Evolutionary conservation across 2,329 filamentous ascomycete genomes (phyloP), one percentile per base, ranked within the genome.

Genomic region (Exophiala spinifera): DNA sequence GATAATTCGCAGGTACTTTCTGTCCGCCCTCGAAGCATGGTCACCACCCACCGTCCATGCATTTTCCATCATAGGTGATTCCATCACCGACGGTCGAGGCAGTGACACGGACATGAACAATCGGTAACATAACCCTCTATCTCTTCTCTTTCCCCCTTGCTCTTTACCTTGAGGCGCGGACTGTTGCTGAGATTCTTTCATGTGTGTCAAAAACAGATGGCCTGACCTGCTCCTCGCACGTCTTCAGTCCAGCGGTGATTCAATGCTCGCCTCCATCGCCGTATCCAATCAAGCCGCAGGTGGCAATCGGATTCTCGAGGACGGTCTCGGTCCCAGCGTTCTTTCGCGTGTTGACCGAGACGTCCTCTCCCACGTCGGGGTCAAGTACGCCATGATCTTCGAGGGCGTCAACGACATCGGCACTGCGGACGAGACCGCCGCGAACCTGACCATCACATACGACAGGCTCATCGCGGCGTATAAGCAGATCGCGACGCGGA

Each of bases 341-440:
- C 70, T 86, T 28, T 73, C 76, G 37, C 79, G 84, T 3, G 77
- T 87, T 57, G 79, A 85, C 64, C 77, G 84, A n/a, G 85, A 88
- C 64, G 78, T 85, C 1, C 73, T 88, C 1, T 67, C 78, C 0
- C 79, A 82, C 28, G 74, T 79, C 0, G 80, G 80, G 3, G 78
- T 83, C 2, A 74, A 74, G 61, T 86, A 84, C 63, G 79, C 79
- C 19, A 77, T 88, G 71, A 75, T 87, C 34, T 88, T 86, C 65
- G 82, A 86, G 66, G 84, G 85, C 17, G 83, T 88, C 23, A 87
- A 87, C 63, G 85, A 88, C 63, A 86, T 88, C 52, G 85, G 84
- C 3, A 71, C 68, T 1, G 78, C 75, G 0, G 69, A 70, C 1
- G 63, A 76, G 0, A 77, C 78, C 19, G 46, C 66, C 0, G 67